These are phyloP conservation scores for Dipteronia sinensis DNA, from an alignment of 345 rosid genomes.

Conservation along the genomic window DNA sequence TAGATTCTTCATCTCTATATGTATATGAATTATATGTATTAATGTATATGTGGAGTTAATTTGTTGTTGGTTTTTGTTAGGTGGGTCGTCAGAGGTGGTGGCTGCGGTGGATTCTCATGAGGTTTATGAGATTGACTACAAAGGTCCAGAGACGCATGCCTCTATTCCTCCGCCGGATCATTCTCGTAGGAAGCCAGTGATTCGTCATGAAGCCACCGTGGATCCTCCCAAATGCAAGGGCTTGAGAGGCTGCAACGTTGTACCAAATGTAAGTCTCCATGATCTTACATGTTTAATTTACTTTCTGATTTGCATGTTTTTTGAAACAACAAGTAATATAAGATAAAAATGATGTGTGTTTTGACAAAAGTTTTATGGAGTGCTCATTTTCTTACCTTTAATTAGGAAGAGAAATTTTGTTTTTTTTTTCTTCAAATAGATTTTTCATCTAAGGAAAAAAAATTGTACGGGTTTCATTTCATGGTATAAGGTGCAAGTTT, in stretches of 20 bases:
- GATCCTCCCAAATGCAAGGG: constrained; percentile 17
- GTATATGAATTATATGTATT: too few species aligned
- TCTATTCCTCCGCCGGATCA: constrained; percentile 46
- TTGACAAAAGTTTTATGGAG: too few species aligned
- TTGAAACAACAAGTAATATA: too few species aligned
- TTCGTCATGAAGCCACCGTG: background rate
- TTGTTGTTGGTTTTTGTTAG: background rate
- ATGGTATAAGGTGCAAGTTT: too few species aligned
- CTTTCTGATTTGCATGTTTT: background rate
- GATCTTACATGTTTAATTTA: background rate
- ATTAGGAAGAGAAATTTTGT: too few species aligned
- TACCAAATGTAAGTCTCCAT: constrained; percentile 20
- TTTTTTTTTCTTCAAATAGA: too few species aligned
- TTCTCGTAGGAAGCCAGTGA: constrained; percentile 30
- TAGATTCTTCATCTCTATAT: background rate
- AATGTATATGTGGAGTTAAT: background rate
- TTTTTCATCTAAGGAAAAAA: too few species aligned
- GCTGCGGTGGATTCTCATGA: constrained; percentile 19
- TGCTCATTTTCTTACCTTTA: too few species aligned
- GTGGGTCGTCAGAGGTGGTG: background rate
- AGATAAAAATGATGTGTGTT: too few species aligned
- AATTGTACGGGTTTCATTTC: too few species aligned
- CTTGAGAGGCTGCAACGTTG: constrained; percentile 6
- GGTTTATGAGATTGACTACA: constrained; percentile 49
- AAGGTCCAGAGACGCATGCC: constrained; percentile 59